Evolutionary conservation across 257 asterid genomes (phyloP), one percentile per base, ranked within the genome.

Genomic region (Catharanthus roseus): DNA sequence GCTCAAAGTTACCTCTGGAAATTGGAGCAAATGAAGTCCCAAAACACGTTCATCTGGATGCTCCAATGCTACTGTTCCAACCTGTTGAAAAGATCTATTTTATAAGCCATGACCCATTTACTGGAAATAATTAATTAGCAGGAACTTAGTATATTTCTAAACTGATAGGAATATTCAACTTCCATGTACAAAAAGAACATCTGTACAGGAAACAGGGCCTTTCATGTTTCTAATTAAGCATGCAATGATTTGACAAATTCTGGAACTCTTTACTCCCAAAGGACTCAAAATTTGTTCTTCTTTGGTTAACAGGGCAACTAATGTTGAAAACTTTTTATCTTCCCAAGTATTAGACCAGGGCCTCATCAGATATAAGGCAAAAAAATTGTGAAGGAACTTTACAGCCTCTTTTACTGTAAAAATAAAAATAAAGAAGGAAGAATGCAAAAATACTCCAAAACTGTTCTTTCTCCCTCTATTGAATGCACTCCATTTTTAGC

Each of bases 1-100:
- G 42, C 11, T 65, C 42, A 38, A 38, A 38, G 42, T 74, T 84
- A 89, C 97, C 92, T 91, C 97, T 0, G 99, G 82, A 79, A 95
- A 95, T 68, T 89, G 96, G 73, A 95, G 96, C 70, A 95, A 77
- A 82, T 95, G 97, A 77, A 91, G 89, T 47, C 93, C 97, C 28
- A 91, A 81, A 42, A 63, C 79, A 10, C 96, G 93, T 68, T 95
- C 97, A 84, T 89, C 96, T 0, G 84, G 79, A 82, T 95, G 97
- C 81, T 74, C 96, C 86, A 95, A 79, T 74, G 80, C 85, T 56
- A 95, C 36, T 3, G 77, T 75, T 51, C 85, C 97, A 47, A 63
- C 77, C 99, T 91, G 86, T 76, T 71, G 72, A 74, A 75, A 82
- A 67, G 68, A 82, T 54, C n/a, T 53, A 70, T 21, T 68, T 12